Percentiles rank a stretch among this genome's conserved stretches.
These are phyloP conservation scores for Boletus barrowsii DNA, from an alignment of 768 basidiomycete genomes.

Conservation along the genomic window DNA sequence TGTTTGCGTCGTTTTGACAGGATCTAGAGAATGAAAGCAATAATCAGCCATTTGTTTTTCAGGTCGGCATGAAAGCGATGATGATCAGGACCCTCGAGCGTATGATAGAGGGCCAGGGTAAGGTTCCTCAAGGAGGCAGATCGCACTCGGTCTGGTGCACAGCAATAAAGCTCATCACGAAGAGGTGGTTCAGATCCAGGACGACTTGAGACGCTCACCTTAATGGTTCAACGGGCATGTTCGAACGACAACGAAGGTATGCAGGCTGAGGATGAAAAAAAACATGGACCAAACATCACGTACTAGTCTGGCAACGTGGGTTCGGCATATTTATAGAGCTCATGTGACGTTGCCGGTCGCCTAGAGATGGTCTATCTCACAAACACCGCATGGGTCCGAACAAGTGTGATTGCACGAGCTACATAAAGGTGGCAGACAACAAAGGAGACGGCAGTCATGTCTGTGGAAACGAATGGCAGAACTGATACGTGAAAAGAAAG, in stretches of 20 bases:
- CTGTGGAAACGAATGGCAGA: not conserved
- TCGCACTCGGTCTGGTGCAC: slow-evolving; percentile 36
- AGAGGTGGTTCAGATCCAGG: not conserved
- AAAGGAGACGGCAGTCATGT: not conserved
- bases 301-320: too few relatives aligned
- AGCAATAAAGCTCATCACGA: slow-evolving; percentile 34
- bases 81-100: slow-evolving; percentile 34
- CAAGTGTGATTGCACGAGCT: slow-evolving; percentile 3
- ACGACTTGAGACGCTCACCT: slow-evolving; percentile 1
- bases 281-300: not conserved
- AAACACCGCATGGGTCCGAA: not conserved
- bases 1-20: not conserved
- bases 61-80: not conserved
- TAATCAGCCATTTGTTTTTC: not conserved
- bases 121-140: slow-evolving; percentile 31
- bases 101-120: slow-evolving; percentile 32
- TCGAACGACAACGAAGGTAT: not conserved
- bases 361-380: not conserved
- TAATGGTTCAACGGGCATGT: not conserved
- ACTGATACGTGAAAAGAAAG: slow-evolving; percentile 1
- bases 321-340: too few relatives aligned
- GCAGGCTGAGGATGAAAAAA: not conserved
- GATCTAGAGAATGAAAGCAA: not conserved
- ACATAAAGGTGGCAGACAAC: slow-evolving; percentile 12
- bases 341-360: too few relatives aligned